Conservation (phyloP, 305 asterid species). For the Solanum chacoense region DNA sequence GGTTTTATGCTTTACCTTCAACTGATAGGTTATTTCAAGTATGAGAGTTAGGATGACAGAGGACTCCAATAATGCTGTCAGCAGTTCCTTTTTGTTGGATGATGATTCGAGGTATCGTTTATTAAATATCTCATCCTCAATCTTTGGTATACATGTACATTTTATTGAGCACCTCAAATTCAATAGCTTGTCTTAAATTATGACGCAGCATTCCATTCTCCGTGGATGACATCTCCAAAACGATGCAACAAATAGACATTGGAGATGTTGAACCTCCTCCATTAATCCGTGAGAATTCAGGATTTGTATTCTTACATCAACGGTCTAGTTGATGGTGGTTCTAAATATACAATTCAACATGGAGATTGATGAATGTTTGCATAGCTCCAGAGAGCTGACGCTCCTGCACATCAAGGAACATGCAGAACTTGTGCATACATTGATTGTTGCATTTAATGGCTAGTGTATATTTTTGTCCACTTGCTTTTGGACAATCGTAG, state of each 20-base stretch:
- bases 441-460: slow-evolving; percentile 9
- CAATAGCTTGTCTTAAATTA: neutral
- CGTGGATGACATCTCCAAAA: slow-evolving; percentile 88
- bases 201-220: slow-evolving; percentile 91
- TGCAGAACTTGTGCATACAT: slow-evolving; percentile 30
- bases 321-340: slow-evolving; percentile 36
- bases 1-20: neutral
- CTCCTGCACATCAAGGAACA: slow-evolving; percentile 13
- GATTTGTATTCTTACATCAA: slow-evolving; percentile 82
- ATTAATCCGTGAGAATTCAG: slow-evolving; percentile 84
- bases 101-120: slow-evolving; percentile 77
- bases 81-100: slow-evolving; percentile 92
- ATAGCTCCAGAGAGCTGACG: neutral
- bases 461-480: slow-evolving; percentile 32
- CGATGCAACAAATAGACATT: slow-evolving; percentile 75
- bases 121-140: neutral
- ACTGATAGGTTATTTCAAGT: slow-evolving; percentile 69
- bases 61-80: slow-evolving; percentile 78
- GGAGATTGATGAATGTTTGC: neutral
- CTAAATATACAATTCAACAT: neutral
- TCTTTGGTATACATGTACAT: neutral
- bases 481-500: slow-evolving; percentile 26
- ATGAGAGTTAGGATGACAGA: slow-evolving; percentile 90
- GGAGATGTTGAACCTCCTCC: slow-evolving; percentile 91
- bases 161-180: neutral